Percentiles rank a stretch among this genome's conserved stretches.
Conservation (phyloP, 306 rosid genomes). For the Datisca glomerata region DNA sequence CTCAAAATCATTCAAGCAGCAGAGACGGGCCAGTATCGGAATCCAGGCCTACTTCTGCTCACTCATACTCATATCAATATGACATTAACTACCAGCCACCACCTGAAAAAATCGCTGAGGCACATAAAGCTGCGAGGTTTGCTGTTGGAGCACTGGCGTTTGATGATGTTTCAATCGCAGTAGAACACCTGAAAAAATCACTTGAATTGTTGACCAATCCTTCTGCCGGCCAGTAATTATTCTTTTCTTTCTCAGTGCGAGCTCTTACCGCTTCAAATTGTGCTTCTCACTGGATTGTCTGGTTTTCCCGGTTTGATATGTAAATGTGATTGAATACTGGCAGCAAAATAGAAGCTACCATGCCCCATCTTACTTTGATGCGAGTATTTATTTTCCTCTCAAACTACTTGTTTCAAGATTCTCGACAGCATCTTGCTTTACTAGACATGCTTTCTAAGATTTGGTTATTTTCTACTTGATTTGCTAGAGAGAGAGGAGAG, state of each 20-base stretch:
- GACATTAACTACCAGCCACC: slow-evolving; percentile 78
- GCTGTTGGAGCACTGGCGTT: slow-evolving; percentile 99
- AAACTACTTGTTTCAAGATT: too few species aligned
- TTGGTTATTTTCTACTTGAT: too few species aligned
- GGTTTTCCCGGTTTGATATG: not conserved
- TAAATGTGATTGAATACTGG: not conserved
- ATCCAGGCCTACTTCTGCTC: slow-evolving; percentile 36
- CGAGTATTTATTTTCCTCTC: too few species aligned
- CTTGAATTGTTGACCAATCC: slow-evolving; percentile 91
- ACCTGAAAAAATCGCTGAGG: slow-evolving; percentile 88
- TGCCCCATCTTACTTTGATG: too few species aligned
- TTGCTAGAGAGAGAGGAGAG: too few species aligned
- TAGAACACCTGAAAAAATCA: slow-evolving; percentile 73
- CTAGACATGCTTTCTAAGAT: too few species aligned
- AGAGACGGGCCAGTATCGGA: slow-evolving; percentile 40
- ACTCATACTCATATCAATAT: slow-evolving; percentile 44
- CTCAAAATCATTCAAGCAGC: slow-evolving; percentile 35
- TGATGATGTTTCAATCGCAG: slow-evolving; percentile 84
- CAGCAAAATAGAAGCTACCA: too few species aligned
- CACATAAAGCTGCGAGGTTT: slow-evolving; percentile 97
- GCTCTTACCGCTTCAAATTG: too few species aligned
- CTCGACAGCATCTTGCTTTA: too few species aligned
- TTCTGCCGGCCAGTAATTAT: slow-evolving; percentile 38
- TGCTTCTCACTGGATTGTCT: too few species aligned
- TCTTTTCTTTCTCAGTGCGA: too few species aligned